Evolutionary conservation across 1,139 yeast species (phyloP), one percentile per base, ranked within the genome.

Genomic region (Yamadazyma jaroonii): DNA sequence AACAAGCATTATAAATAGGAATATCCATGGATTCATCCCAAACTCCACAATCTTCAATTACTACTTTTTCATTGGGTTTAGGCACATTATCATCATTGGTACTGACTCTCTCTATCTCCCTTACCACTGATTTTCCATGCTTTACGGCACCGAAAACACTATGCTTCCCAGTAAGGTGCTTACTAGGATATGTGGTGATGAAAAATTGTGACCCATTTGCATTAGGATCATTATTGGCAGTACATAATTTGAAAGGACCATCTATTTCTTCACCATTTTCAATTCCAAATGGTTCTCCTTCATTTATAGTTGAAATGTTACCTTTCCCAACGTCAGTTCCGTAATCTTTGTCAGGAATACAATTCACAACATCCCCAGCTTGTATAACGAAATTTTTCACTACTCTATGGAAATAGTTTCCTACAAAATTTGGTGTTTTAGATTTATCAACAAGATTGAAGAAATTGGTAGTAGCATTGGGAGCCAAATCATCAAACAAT

Each of bases 341-440:
- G 36, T 70, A 66, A 2, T 39, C 43, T 5, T 49, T 52, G 0
- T 38, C 41, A 5, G 40, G 48, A 2, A 62, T 56, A 6, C 72
- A 69, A 35, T 60, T 62, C 0, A 64, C 46, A 4, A 55, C 47
- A 51, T 84, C 92, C 27, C 95, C 96, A 4, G 83, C 84, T 54
- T 86, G 95, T n/a, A 87, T 63, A 60, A 86, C 75, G 52, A 85
- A 88, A 55, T 84, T 88, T 46, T 81, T 84, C 31, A 87, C 72
- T 1, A 85, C 79, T 39, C 92, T 66, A 50, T 84, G 88, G 57
- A 88, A 80, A 21, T 59, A 62, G 31, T 74, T 76, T 23, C 67
- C 59, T 43, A 70, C 63, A 47, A 70, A 79, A 9, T 54, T 43
- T 9, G 51, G 44, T 2, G 39, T 47, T 9, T 44, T 43, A 6